phyloP scores from a whole-genome alignment of 2,329 filamentous ascomycete genomes.

The Diaporthe longicolla region DNA sequence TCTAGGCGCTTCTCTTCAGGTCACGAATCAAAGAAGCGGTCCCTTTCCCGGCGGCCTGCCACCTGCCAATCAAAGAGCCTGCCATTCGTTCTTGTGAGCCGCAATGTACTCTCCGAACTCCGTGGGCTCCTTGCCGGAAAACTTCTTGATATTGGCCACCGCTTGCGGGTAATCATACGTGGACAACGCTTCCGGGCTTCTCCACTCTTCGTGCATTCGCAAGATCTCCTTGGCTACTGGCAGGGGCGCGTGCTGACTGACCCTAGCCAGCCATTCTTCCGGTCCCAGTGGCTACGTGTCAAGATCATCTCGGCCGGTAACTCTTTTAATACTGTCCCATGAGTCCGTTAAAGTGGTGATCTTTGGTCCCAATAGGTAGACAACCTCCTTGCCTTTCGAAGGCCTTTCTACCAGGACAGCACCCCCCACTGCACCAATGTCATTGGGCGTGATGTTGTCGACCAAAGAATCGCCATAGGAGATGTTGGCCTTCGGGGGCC shows the following conservation, averaged over 20 bases:
- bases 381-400: conserved; percentile 47
- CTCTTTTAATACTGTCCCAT: conserved; percentile 49
- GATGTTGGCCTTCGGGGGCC: conserved; percentile 49
- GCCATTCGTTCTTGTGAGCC: conserved; percentile 40
- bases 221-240: conserved; percentile 6
- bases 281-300: conserved; percentile 36
- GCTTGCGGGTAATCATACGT: neutral
- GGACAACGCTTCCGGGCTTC: neutral
- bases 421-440: conserved; percentile 61
- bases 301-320: conserved; percentile 50
- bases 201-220: neutral
- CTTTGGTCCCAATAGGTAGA: conserved; percentile 56
- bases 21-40: neutral
- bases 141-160: conserved; percentile 38
- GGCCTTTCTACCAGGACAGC: conserved; percentile 54
- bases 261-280: conserved; percentile 1
- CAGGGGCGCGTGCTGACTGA: neutral
- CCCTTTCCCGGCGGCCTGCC: too few relatives aligned
- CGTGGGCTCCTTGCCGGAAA: conserved; percentile 28
- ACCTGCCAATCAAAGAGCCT: conserved; percentile 12
- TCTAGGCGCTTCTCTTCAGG: neutral
- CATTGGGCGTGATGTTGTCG: conserved; percentile 58
- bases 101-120: conserved; percentile 38
- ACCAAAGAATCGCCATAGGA: conserved; percentile 51
- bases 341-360: conserved; percentile 50